A percentile compares a stretch with the other conserved stretches of the same genome.
These are phyloP conservation scores for Elongisporangium senticosum DNA, from an alignment of 352 stramenopile genomes.

Conservation along the genomic window DNA sequence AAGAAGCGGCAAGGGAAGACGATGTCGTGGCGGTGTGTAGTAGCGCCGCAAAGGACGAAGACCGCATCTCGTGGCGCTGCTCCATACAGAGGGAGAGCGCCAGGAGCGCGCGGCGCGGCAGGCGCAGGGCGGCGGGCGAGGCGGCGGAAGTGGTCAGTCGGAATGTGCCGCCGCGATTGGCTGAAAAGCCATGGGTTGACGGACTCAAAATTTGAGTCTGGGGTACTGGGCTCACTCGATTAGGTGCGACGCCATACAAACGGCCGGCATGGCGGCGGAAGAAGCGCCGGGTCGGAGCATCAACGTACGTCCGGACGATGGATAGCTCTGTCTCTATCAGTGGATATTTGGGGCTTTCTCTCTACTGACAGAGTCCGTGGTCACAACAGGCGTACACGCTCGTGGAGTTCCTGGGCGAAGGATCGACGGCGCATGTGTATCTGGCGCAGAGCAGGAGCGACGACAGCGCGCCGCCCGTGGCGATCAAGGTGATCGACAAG, in stretches of 20 bases:
- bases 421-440: constrained; percentile 76
- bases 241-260: not conserved
- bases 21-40: not conserved
- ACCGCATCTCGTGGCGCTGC: not conserved
- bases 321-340: not conserved
- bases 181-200: not conserved
- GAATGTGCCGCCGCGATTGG: not conserved
- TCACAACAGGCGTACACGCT: constrained; percentile 49
- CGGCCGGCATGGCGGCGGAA: not conserved
- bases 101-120: not conserved
- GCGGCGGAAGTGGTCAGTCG: not conserved
- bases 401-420: constrained; percentile 70
- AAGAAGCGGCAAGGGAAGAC: not conserved
- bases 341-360: not conserved
- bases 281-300: not conserved
- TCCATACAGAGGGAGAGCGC: not conserved
- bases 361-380: not conserved
- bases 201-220: not conserved
- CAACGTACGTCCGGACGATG: not conserved
- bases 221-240: not conserved
- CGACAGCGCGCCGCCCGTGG: constrained; percentile 28
- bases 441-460: constrained; percentile 31
- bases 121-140: not conserved
- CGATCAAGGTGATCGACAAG: constrained; percentile 84
- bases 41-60: not conserved